Evolutionary conservation across 2,329 filamentous ascomycete genomes (phyloP).

Genomic region (Karstenula rhodostoma): DNA sequence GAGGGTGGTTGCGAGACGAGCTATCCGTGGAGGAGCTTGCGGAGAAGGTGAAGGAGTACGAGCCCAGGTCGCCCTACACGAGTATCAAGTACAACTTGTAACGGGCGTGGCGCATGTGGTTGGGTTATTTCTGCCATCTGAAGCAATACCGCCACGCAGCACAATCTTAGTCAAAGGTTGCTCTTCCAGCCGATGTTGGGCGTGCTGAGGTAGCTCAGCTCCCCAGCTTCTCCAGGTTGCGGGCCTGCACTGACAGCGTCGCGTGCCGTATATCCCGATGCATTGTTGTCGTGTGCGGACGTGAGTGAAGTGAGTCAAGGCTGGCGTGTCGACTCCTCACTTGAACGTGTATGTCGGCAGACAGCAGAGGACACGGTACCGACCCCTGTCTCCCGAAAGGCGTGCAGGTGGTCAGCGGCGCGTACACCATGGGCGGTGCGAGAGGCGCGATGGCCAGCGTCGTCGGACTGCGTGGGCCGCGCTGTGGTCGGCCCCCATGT

Average conservation of each 20-base stretch:
- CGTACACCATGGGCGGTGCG: not conserved
- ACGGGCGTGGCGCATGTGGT: not conserved
- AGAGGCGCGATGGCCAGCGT: not conserved
- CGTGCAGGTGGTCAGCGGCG: not conserved
- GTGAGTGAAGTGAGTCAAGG: not conserved
- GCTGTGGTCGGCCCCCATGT: not conserved
- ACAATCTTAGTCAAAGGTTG: conserved; percentile 6
- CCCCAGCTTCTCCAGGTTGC: not conserved
- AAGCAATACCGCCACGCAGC: not conserved
- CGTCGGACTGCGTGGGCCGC: not conserved
- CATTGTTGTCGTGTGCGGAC: not conserved
- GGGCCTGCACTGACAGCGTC: conserved; percentile 8
- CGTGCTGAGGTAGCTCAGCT: conserved; percentile 6
- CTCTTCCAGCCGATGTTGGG: not conserved
- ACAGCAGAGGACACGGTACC: not conserved
- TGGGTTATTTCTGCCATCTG: not conserved
- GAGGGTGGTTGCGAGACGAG: not conserved
- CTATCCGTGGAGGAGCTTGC: not conserved
- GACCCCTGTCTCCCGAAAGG: not conserved
- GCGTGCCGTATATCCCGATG: not conserved
- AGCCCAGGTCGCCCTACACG: not conserved
- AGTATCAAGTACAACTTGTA: not conserved
- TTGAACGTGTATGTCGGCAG: not conserved
- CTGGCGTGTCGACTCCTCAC: not conserved
- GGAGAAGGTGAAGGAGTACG: not conserved